Conservation (phyloP, 78 protist species). For the Goniomonas avonlea region DNA sequence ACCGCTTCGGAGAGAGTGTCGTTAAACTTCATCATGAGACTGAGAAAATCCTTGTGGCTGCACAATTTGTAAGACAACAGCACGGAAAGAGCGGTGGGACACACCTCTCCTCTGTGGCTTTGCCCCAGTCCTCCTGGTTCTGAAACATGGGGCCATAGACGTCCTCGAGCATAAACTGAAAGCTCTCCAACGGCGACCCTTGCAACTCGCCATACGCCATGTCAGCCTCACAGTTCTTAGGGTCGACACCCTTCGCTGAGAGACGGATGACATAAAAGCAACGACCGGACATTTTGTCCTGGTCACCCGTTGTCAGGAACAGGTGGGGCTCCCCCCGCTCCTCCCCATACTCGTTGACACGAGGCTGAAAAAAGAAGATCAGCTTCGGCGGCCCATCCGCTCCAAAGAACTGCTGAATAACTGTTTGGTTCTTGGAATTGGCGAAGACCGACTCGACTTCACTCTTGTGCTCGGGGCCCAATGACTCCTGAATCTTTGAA, state of each 20-base stretch:
- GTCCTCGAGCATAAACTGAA: neutral
- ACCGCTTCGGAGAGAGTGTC: neutral
- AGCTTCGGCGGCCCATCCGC: neutral
- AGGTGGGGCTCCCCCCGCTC: neutral
- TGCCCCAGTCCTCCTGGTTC: constrained; percentile 5
- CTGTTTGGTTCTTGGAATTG: too few relatives aligned
- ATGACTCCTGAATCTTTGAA: too few relatives aligned
- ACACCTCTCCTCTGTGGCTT: neutral
- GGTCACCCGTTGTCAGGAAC: neutral
- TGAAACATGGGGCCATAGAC: neutral
- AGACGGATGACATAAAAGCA: constrained; percentile 7
- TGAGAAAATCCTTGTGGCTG: neutral
- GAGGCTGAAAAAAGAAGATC: neutral
- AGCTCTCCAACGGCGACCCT: neutral
- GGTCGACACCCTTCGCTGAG: neutral
- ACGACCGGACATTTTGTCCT: neutral
- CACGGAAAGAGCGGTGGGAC: too few relatives aligned
- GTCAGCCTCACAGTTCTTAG: neutral
- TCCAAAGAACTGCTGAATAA: neutral
- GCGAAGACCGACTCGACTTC: too few relatives aligned
- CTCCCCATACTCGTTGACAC: neutral
- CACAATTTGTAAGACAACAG: too few relatives aligned
- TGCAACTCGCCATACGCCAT: neutral
- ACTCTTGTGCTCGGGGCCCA: too few relatives aligned
- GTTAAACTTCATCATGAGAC: neutral